Conservation (phyloP, 371 early-diverging fungal species). For the Syncephalis plumigaleata region DNA sequence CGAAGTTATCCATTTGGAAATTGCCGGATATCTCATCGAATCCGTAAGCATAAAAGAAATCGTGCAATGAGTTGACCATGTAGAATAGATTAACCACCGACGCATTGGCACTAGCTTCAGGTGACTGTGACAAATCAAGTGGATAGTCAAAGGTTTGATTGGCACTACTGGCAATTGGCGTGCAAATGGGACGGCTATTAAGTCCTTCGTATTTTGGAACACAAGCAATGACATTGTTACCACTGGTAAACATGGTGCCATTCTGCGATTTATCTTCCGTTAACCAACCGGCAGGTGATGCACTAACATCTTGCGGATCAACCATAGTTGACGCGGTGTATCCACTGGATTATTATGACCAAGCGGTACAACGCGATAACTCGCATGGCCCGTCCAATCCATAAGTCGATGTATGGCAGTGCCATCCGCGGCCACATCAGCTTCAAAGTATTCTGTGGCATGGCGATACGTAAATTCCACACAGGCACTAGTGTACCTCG, state of each 20-base stretch:
- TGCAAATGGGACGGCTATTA: constrained; percentile 59
- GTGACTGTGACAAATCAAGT: constrained; percentile 40
- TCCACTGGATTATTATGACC: constrained; percentile 68
- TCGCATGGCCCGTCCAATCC: constrained; percentile 66
- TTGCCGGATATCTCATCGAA: constrained; percentile 91
- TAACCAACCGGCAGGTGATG: constrained; percentile 66
- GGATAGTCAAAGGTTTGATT: constrained; percentile 56
- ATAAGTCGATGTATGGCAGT: constrained; percentile 44
- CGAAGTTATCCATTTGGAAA: constrained; percentile 83
- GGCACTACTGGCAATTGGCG: constrained; percentile 45
- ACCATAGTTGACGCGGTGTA: constrained; percentile 37
- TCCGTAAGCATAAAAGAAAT: constrained; percentile 73
- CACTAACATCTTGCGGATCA: constrained; percentile 50
- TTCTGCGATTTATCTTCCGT: constrained; percentile 21
- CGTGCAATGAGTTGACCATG: constrained; percentile 72
- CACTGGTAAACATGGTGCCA: constrained; percentile 52
- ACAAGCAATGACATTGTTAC: constrained; percentile 60
- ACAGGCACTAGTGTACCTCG: constrained; percentile 28
- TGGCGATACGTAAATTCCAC: constrained; percentile 78
- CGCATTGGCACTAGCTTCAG: constrained; percentile 60
- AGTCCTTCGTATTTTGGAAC: constrained; percentile 39
- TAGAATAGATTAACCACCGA: constrained; percentile 87
- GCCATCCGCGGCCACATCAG: constrained; percentile 53
- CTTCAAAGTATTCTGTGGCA: constrained; percentile 80
- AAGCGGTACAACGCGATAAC: constrained; percentile 61